Base-by-base conservation (phyloP, 805 yeast species). In the Blastobotrys mokoenaii region DNA sequence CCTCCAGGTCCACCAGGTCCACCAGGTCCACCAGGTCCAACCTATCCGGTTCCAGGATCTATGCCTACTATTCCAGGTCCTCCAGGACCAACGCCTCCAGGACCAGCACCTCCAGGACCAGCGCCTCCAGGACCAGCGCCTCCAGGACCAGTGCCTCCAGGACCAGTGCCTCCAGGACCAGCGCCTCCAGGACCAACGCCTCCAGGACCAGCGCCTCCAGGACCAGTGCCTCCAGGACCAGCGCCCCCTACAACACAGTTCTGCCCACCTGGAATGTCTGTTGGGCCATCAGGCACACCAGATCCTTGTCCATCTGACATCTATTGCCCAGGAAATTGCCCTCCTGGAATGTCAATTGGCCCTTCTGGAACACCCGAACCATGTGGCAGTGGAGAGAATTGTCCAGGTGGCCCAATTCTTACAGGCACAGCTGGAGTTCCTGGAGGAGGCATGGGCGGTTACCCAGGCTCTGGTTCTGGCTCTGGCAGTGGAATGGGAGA, bases 81-180 rank as follows among this genome's bases (percentile, higher is more conserved):
- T 36, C 38, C 44, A 12, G 25, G 34, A 43, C 41, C 34, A 12
- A 38, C 46, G 25, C 45, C 35, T 12, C 29, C 40, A 6, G 27
- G 27, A 22, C 27, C 27, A 5, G 27, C 27, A 8, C 27, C 27
- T 8, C 42, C 39, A 30, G 35, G 32, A 16, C 37, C 43, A 20
- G 32, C 34, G 2, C 15, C 22, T 20, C 41, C 32, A 10, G 16
- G 14, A n/a, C 2, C 41, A 4, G n/a, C 35, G 18, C 45, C 41
- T 20, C 38, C 45, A 34, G 25, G 14, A 27, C 38, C 40, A 20
- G 41, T 31, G 32, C 32, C 32, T 16, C 45, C 31, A 12, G 45
- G 22, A 17, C 40, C n/a, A 22, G 8, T 8, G 8, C 27, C 27
- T 4, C 27, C 27, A 22, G 27, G 27, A 22, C 27, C 27, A 22